phyloP scores from a whole-genome alignment of 495 filamentous ascomycete genomes.

The Daldinia concentrica region DNA sequence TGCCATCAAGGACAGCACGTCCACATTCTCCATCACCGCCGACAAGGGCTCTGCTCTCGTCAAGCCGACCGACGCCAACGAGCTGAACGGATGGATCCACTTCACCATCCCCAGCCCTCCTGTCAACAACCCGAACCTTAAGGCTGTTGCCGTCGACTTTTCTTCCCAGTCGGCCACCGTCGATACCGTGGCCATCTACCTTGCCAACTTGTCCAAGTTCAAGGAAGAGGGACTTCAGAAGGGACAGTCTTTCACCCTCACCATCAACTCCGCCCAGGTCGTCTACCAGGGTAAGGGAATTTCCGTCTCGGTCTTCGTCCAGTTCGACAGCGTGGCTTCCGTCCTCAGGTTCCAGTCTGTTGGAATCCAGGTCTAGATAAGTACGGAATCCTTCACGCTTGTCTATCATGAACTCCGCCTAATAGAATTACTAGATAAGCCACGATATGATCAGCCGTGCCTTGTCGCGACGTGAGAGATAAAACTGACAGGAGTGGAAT shows the following conservation, averaged over 20 bases:
- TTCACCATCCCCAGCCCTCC: conserved; percentile 17
- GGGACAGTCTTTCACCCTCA: neutral
- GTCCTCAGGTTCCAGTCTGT: conserved; percentile 9
- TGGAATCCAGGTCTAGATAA: conserved; percentile 8
- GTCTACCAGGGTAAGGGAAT: neutral
- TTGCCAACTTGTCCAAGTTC: neutral
- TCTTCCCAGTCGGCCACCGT: neutral
- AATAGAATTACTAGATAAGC: neutral
- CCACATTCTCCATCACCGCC: neutral
- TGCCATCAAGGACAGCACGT: conserved; percentile 5
- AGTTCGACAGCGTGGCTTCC: neutral
- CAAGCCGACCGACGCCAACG: conserved; percentile 1
- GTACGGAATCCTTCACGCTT: neutral
- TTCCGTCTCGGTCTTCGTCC: neutral
- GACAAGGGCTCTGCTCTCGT: conserved; percentile 4
- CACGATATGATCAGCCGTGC: neutral
- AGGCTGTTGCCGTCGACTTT: neutral
- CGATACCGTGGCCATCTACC: neutral
- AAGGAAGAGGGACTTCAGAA: neutral
- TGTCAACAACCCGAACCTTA: neutral
- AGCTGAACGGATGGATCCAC: conserved; percentile 8
- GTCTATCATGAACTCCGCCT: neutral
- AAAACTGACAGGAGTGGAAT: neutral
- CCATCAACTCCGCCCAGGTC: neutral
- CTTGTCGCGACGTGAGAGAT: neutral